Percentiles rank a stretch among this genome's conserved stretches.
These are phyloP conservation scores for Athelia psychrophila DNA, from an alignment of 1,284 basidiomycete genomes.

Conservation along the genomic window DNA sequence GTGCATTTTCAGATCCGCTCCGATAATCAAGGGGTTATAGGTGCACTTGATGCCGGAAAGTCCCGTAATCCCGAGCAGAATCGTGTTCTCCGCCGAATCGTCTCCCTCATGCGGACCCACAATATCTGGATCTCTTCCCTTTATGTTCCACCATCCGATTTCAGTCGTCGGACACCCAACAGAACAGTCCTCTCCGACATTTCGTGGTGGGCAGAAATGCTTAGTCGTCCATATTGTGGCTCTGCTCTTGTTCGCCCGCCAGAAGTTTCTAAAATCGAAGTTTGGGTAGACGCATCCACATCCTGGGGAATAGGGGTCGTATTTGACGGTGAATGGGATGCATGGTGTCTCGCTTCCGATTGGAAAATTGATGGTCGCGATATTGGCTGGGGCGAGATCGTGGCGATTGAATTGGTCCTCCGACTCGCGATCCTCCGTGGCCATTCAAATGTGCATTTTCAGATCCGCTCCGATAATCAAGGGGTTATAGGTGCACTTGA, in stretches of 20 bases:
- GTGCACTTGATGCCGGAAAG: slow-evolving; percentile 17
- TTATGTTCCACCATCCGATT: slow-evolving; percentile 21
- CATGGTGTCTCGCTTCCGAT: slow-evolving; percentile 23
- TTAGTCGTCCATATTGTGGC: background rate
- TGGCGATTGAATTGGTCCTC: slow-evolving; percentile 30
- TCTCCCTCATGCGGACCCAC: slow-evolving; percentile 15
- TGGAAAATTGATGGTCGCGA: slow-evolving; percentile 27
- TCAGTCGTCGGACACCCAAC: no score
- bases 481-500: slow-evolving; percentile 16
- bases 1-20: slow-evolving; percentile 21
- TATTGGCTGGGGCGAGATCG: slow-evolving; percentile 32
- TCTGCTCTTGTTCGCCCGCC: background rate
- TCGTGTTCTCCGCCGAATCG: slow-evolving; percentile 18
- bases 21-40: slow-evolving; percentile 31
- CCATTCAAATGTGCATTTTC: slow-evolving; percentile 2
- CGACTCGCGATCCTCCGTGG: background rate
- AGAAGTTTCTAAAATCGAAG: slow-evolving; percentile 8
- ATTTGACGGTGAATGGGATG: slow-evolving; percentile 21
- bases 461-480: slow-evolving; percentile 14
- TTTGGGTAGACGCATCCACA: slow-evolving; percentile 33
- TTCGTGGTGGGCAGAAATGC: background rate
- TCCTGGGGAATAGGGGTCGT: slow-evolving; percentile 36
- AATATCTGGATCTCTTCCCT: slow-evolving; percentile 17
- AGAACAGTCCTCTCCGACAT: background rate
- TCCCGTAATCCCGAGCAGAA: slow-evolving; percentile 26